Evolutionary conservation across 768 basidiomycete genomes (phyloP), one percentile per base, ranked within the genome.

Genomic region (Panellus pusillus): DNA sequence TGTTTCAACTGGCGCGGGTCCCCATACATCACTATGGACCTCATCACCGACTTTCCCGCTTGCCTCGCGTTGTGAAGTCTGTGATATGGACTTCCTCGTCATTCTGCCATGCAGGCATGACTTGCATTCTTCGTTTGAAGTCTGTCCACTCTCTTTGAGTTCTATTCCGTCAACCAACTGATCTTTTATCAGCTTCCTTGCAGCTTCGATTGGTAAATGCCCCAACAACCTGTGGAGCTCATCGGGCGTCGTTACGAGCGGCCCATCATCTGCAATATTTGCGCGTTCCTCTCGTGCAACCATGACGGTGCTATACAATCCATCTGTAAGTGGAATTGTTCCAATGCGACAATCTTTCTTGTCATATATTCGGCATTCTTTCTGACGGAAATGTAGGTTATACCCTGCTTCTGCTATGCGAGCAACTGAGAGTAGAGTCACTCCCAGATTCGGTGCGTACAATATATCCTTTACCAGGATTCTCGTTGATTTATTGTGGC

Each of bases 11-110:
- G 54, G 58, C 14, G 69, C 57, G 3, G 70, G 70, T n/a, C 72
- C 71, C 69, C 71, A 75, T 2, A 75, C 51, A 53, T 75, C 68
- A 1, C 63, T 61, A 40, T 71, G 68, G 12, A 73, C 65, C 20
- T 67, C 65, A 1, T 68, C 67, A 4, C 70, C 69, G 55, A 70
- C 64, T 1, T 38, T 8, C 18, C 39, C 45, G 17, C 40, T 19
- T 4, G 68, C 60, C 9, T 58, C 46, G 17, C 57, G 43, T 12
- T 60, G 55, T 15, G 46, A 32, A n/a, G 50, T 61, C 51, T 68
- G 67, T 31, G 52, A 51, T 14, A 71, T 63, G 13, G 55, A 50
- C 32, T 70, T 64, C 9, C 57, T 38, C n/a, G 61, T 61, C 11
- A 62, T 40, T 53, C 72, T 72, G 24, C 63, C 69, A 20, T 61